Evolutionary conservation across 441 rosid genomes (phyloP).

Genomic region (Macaranga tanarius): DNA sequence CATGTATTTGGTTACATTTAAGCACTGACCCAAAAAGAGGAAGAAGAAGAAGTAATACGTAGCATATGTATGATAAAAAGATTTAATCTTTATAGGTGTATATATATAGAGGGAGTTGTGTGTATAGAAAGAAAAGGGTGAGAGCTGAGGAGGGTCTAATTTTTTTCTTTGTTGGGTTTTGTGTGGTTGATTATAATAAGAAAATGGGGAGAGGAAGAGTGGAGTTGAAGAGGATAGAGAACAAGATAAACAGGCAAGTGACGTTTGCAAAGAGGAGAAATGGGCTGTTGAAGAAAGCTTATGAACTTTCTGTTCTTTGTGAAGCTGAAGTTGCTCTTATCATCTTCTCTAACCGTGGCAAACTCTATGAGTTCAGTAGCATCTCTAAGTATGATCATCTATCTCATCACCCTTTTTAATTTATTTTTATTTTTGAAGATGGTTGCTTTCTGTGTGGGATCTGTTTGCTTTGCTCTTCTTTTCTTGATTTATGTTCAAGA

Average conservation of each 20-base stretch:
- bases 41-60: neutral
- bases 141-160: neutral
- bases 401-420: neutral
- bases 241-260: constrained; percentile 93
- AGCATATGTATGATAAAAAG: neutral
- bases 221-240: constrained; percentile 92
- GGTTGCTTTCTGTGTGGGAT: constrained; percentile 7
- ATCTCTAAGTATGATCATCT: constrained; percentile 44
- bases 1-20: constrained; percentile 37
- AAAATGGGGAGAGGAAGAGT: constrained; percentile 87
- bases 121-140: constrained; percentile 5
- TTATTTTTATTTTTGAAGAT: neutral
- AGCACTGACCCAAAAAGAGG: constrained; percentile 16
- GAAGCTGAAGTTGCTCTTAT: constrained; percentile 92
- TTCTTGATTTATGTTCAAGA: constrained; percentile 10
- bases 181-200: neutral
- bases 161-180: neutral
- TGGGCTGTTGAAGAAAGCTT: constrained; percentile 86
- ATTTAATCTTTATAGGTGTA: neutral
- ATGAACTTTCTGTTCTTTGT: constrained; percentile 78
- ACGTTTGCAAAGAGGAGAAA: constrained; percentile 90
- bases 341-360: constrained; percentile 86
- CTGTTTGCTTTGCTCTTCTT: constrained; percentile 15
- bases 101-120: neutral
- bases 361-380: constrained; percentile 91